These are phyloP conservation scores for Colletotrichum tamarilloi DNA, from an alignment of 2,329 filamentous ascomycete genomes.

Conservation along the genomic window DNA sequence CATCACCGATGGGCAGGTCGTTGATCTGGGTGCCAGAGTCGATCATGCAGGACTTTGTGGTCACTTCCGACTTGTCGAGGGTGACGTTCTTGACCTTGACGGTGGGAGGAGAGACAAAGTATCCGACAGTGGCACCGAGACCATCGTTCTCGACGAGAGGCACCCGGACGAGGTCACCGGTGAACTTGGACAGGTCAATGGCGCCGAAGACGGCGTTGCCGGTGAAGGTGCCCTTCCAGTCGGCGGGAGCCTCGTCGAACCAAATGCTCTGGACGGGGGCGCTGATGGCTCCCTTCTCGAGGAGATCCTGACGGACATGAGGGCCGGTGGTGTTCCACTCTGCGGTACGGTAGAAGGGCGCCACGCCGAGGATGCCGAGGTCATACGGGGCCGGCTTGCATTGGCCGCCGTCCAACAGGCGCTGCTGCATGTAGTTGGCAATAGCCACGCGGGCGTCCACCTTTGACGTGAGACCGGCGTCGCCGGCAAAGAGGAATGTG, in stretches of 20 bases:
- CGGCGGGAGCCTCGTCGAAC: conserved; percentile 25
- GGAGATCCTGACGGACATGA: conserved; percentile 25
- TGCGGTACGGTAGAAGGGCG: conserved; percentile 24
- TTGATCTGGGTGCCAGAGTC: conserved; percentile 22
- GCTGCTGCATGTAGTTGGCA: conserved; percentile 25
- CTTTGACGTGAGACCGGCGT: conserved; percentile 2
- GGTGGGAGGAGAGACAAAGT: conserved; percentile 20
- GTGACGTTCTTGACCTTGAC: conserved; percentile 21
- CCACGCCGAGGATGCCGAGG: conserved; percentile 19
- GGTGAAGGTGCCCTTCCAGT: conserved; percentile 27
- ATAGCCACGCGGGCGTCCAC: conserved; percentile 14
- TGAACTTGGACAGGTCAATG: conserved; percentile 21
- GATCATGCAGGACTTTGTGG: not conserved
- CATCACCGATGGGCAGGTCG: conserved; percentile 8
- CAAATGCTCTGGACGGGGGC: conserved; percentile 31
- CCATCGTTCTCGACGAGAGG: conserved; percentile 20
- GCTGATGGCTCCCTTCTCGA: conserved; percentile 21
- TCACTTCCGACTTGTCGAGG: conserved; percentile 6
- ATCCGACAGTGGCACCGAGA: conserved; percentile 18
- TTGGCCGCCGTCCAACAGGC: conserved; percentile 6
- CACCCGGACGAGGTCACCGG: conserved; percentile 12
- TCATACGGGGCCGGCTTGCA: conserved; percentile 21
- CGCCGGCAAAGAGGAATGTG: conserved; percentile 16
- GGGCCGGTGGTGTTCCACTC: conserved; percentile 29
- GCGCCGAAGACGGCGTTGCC: conserved; percentile 28